Percentiles rank a stretch among this genome's conserved stretches.
phyloP scores from a whole-genome alignment of 495 filamentous ascomycete species.

The Trichoderma virens region DNA sequence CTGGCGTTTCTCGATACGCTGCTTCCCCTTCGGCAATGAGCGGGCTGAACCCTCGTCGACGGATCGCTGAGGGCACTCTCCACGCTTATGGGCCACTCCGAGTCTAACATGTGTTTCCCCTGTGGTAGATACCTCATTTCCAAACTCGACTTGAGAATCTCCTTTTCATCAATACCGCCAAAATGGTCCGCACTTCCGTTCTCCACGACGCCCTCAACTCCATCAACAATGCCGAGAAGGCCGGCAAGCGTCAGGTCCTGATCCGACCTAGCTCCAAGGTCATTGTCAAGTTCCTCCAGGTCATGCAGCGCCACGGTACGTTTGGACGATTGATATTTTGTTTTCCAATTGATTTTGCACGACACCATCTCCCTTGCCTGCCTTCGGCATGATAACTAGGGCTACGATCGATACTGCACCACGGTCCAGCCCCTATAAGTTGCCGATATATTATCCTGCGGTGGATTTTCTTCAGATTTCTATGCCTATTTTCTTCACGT shows the following conservation, averaged over 20 bases:
- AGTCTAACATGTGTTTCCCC: conserved; percentile 57
- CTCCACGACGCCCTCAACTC: conserved; percentile 98
- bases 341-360: too few species aligned
- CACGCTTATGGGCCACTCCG: conserved; percentile 72
- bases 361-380: background rate
- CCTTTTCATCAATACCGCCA: conserved; percentile 45
- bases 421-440: conserved; percentile 99
- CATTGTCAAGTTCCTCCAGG: conserved; percentile 96
- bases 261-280: conserved; percentile 97
- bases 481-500: conserved; percentile 59
- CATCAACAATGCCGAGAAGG: conserved; percentile 99
- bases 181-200: conserved; percentile 96
- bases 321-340: conserved; percentile 25
- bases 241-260: conserved; percentile 94
- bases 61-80: conserved; percentile 76
- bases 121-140: conserved; percentile 69
- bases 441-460: conserved; percentile 74
- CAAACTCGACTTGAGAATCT: conserved; percentile 73
- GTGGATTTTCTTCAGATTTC: conserved; percentile 93
- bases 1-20: conserved; percentile 52
- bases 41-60: conserved; percentile 80
- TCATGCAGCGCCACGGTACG: conserved; percentile 99
- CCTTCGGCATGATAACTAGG: conserved; percentile 98
- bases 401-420: conserved; percentile 64
- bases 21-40: conserved; percentile 65